Conservation (phyloP, 2,329 filamentous ascomycete species). For the Epicoccum sorghinum region DNA sequence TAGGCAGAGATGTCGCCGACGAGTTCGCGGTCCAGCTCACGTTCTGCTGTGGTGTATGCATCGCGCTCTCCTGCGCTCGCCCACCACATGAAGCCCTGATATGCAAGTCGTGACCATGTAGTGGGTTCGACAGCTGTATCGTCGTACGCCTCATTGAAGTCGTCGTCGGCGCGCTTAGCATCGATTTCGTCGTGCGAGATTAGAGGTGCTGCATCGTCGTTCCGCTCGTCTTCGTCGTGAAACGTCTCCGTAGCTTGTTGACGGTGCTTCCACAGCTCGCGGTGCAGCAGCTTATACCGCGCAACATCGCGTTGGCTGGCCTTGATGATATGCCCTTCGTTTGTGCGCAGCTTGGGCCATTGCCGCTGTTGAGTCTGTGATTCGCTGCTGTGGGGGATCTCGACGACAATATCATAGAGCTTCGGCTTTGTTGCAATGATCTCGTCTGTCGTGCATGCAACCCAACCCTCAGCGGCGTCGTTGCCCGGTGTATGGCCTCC, state of each 20-base stretch:
- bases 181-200: slow-evolving; percentile 32
- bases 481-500: slow-evolving; percentile 52
- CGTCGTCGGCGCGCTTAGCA: slow-evolving; percentile 38
- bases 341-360: slow-evolving; percentile 77
- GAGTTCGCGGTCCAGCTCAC: slow-evolving; percentile 55
- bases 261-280: slow-evolving; percentile 44
- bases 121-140: slow-evolving; percentile 59
- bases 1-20: slow-evolving; percentile 51
- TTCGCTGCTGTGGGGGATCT: slow-evolving; percentile 71
- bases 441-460: slow-evolving; percentile 94
- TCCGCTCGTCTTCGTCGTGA: slow-evolving; percentile 32
- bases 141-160: slow-evolving; percentile 44
- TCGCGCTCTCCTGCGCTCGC: slow-evolving; percentile 78
- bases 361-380: slow-evolving; percentile 60
- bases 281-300: slow-evolving; percentile 60
- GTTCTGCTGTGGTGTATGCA: slow-evolving; percentile 60
- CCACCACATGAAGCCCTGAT: slow-evolving; percentile 89
- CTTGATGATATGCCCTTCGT: slow-evolving; percentile 69
- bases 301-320: slow-evolving; percentile 90
- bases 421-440: slow-evolving; percentile 85
- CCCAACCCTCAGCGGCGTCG: slow-evolving; percentile 69
- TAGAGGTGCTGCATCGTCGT: slow-evolving; percentile 30
- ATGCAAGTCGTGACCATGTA: slow-evolving; percentile 75
- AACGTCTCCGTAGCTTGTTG: slow-evolving; percentile 28
- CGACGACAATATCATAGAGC: slow-evolving; percentile 88